Conservation (phyloP, 805 yeast species). For the Pichia rugopelliculosa region DNA sequence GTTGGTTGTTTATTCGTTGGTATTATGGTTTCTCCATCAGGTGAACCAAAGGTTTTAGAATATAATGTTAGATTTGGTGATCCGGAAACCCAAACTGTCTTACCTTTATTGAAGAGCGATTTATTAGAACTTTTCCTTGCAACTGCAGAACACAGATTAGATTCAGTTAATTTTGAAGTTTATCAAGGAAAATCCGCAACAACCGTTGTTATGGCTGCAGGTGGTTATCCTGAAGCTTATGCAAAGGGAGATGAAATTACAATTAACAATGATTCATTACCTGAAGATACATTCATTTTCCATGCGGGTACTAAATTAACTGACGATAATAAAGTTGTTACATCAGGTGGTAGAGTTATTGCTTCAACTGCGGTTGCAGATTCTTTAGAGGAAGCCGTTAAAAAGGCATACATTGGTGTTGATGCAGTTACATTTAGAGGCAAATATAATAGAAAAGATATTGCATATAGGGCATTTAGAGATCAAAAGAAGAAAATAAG, state of each 20-base stretch:
- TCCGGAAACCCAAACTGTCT: slow-evolving; percentile 96
- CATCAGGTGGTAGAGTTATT: slow-evolving; percentile 95
- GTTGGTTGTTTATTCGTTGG: slow-evolving; percentile 96
- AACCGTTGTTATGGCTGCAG: slow-evolving; percentile 94
- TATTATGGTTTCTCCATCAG: slow-evolving; percentile 76
- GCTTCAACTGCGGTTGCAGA: slow-evolving; percentile 85
- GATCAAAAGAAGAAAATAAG: slow-evolving; percentile 31
- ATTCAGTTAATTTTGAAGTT: slow-evolving; percentile 58
- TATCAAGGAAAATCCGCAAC: slow-evolving; percentile 60
- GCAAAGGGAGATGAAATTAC: slow-evolving; percentile 80
- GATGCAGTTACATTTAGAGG: slow-evolving; percentile 62
- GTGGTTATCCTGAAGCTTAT: slow-evolving; percentile 91
- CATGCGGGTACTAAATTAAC: slow-evolving; percentile 85
- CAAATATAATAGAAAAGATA: slow-evolving; percentile 83
- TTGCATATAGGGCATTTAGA: slow-evolving; percentile 93
- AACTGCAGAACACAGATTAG: slow-evolving; percentile 89
- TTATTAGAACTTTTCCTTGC: slow-evolving; percentile 89
- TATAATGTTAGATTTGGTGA: slow-evolving; percentile 98
- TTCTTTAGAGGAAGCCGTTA: slow-evolving; percentile 72
- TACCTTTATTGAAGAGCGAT: slow-evolving; percentile 87
- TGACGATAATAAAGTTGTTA: slow-evolving; percentile 51
- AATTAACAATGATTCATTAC: slow-evolving; percentile 34
- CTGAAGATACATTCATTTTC: slow-evolving; percentile 66
- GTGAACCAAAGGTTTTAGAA: slow-evolving; percentile 86
- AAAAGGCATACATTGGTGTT: slow-evolving; percentile 80